Conservation (phyloP, 257 asterid genomes). For the Solanum neorickii region DNA sequence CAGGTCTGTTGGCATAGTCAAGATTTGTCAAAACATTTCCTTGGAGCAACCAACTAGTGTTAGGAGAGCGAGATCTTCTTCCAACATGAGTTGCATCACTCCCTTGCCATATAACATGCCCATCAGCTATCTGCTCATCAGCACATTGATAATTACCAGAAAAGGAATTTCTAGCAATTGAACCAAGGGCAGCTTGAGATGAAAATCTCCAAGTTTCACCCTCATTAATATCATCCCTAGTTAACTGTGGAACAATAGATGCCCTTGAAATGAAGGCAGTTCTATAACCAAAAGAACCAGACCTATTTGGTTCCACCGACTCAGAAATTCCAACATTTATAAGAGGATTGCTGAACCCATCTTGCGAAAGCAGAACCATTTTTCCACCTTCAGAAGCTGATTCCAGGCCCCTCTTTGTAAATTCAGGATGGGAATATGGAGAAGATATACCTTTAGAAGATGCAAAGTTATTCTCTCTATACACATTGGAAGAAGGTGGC, state of each 20-base stretch:
- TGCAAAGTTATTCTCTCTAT: too few relatives aligned
- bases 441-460: too few relatives aligned
- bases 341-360: conserved; percentile 8
- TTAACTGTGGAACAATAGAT: conserved; percentile 1
- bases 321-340: conserved; percentile 7
- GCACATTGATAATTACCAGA: neutral
- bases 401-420: conserved; percentile 12
- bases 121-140: too few relatives aligned
- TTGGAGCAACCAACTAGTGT: neutral
- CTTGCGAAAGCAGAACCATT: neutral
- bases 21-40: conserved; percentile 20
- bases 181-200: conserved; percentile 8
- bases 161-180: conserved; percentile 9
- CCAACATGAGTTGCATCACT: conserved; percentile 10
- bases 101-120: conserved; percentile 12
- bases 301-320: conserved; percentile 14
- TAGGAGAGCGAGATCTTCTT: conserved; percentile 5
- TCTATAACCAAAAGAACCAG: conserved; percentile 15
- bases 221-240: neutral
- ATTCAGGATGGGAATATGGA: neutral
- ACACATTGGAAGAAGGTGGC: too few relatives aligned
- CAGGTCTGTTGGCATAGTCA: neutral
- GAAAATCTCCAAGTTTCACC: conserved; percentile 1
- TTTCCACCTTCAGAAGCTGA: conserved; percentile 11
- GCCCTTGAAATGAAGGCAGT: conserved; percentile 13